Percentiles rank a stretch among this genome's conserved stretches.
Evolutionary conservation across 164 flowering plant genomes (phyloP).

Genomic region (Vitis rupestris): DNA sequence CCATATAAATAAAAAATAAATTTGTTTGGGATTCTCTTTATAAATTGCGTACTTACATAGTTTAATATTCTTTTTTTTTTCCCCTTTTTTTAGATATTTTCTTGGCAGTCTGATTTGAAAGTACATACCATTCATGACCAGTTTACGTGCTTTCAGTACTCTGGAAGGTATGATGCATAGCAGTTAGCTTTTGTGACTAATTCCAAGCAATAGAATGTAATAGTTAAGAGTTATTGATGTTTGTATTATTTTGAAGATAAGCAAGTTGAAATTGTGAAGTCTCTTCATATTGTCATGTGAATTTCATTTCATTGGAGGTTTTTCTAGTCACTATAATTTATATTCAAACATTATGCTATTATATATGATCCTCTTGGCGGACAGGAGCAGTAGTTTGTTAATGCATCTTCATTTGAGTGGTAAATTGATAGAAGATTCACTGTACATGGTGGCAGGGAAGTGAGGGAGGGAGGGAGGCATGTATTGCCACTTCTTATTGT

Average conservation of each 20-base stretch:
- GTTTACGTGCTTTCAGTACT: slow-evolving; percentile 62
- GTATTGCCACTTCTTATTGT: too few relatives aligned
- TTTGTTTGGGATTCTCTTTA: slow-evolving; percentile 1
- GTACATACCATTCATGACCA: slow-evolving; percentile 49
- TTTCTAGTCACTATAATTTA: background rate
- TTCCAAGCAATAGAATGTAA: background rate
- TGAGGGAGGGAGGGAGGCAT: too few relatives aligned
- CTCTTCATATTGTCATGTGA: too few relatives aligned
- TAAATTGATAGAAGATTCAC: too few relatives aligned
- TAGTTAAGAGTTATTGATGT: background rate
- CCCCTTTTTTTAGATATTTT: slow-evolving; percentile 36
- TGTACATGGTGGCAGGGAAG: too few relatives aligned
- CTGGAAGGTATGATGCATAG: slow-evolving; percentile 45
- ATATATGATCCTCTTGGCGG: too few relatives aligned
- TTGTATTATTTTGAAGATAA: too few relatives aligned
- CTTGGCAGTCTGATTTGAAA: slow-evolving; percentile 52
- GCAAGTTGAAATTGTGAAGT: too few relatives aligned
- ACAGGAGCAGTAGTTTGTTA: too few relatives aligned
- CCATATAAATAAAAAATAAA: too few relatives aligned
- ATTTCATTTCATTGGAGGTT: background rate
- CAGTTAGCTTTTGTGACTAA: background rate
- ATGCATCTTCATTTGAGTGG: too few relatives aligned
- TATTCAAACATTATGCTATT: too few relatives aligned
- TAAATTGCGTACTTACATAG: background rate
- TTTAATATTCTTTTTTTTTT: background rate